These are phyloP conservation scores for Brassica cretica DNA, from an alignment of 345 rosid species.

Conservation along the genomic window DNA sequence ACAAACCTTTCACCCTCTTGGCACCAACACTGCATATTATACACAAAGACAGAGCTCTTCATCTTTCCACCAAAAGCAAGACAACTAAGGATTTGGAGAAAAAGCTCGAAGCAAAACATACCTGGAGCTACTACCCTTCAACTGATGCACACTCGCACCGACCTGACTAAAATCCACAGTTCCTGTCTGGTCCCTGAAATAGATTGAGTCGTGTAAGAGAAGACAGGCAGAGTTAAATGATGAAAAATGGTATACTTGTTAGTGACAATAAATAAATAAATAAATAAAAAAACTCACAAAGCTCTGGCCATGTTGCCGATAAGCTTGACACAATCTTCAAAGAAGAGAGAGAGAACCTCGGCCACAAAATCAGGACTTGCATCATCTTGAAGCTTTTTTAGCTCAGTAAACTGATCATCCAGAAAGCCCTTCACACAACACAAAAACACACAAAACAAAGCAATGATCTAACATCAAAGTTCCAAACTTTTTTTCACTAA, in stretches of 20 bases:
- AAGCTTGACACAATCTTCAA: constrained; percentile 76
- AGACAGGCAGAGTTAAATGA: not conserved
- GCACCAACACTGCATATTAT: constrained; percentile 70
- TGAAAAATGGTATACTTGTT: not conserved
- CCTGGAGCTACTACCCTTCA: constrained; percentile 98
- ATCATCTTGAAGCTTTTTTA: constrained; percentile 83
- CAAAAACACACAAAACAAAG: not conserved
- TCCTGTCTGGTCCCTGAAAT: constrained; percentile 54
- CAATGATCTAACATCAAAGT: not conserved
- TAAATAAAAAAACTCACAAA: constrained; percentile 50
- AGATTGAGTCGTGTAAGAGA: not conserved
- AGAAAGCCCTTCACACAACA: constrained; percentile 51
- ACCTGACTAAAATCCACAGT: constrained; percentile 64
- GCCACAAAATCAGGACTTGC: constrained; percentile 72
- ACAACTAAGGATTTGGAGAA: not conserved
- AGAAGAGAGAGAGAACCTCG: constrained; percentile 73
- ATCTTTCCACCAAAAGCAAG: not conserved
- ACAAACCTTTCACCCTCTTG: constrained; percentile 53
- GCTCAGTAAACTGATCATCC: constrained; percentile 80
- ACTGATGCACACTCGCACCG: constrained; percentile 76
- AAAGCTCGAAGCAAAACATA: constrained; percentile 26
- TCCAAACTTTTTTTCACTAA: not conserved
- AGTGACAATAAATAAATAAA: not conserved
- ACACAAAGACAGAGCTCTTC: constrained; percentile 22
- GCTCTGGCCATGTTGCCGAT: constrained; percentile 62